phyloP scores from a whole-genome alignment of 164 flowering plant species.

The Magnolia changhungtana region DNA sequence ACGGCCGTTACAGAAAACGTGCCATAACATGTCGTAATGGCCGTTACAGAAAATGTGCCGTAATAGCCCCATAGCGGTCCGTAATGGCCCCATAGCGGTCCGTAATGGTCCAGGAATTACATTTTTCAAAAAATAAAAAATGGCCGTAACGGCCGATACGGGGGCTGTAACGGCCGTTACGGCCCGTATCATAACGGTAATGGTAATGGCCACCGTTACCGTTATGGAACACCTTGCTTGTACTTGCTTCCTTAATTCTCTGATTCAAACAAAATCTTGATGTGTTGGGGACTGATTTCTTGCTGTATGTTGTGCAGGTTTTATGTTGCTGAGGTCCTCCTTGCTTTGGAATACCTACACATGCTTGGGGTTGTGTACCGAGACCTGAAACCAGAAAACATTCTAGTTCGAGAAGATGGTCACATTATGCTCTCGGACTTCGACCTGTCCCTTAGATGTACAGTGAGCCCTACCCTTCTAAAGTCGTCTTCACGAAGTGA shows the following conservation, averaged over 20 bases:
- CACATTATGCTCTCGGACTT: slow-evolving; percentile 93
- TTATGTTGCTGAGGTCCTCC: slow-evolving; percentile 80
- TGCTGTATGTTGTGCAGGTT: slow-evolving; percentile 46
- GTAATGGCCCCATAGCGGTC: too few species aligned
- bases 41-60: too few species aligned
- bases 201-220: too few species aligned
- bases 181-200: too few species aligned
- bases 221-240: too few species aligned
- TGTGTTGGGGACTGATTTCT: background rate
- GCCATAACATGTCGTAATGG: too few species aligned
- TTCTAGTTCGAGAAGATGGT: slow-evolving; percentile 84
- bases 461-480: slow-evolving; percentile 54
- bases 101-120: too few species aligned
- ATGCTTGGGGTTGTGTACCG: slow-evolving; percentile 91
- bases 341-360: slow-evolving; percentile 86
- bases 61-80: too few species aligned
- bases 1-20: too few species aligned
- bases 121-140: too few species aligned
- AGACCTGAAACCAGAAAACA: slow-evolving; percentile 85
- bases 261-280: background rate
- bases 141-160: too few species aligned
- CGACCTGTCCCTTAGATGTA: slow-evolving; percentile 73
- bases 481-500: slow-evolving; percentile 38
- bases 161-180: too few species aligned
- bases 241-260: background rate